phyloP scores from a whole-genome alignment of 805 yeast species.

The Wickerhamomyces rabaulensis region DNA sequence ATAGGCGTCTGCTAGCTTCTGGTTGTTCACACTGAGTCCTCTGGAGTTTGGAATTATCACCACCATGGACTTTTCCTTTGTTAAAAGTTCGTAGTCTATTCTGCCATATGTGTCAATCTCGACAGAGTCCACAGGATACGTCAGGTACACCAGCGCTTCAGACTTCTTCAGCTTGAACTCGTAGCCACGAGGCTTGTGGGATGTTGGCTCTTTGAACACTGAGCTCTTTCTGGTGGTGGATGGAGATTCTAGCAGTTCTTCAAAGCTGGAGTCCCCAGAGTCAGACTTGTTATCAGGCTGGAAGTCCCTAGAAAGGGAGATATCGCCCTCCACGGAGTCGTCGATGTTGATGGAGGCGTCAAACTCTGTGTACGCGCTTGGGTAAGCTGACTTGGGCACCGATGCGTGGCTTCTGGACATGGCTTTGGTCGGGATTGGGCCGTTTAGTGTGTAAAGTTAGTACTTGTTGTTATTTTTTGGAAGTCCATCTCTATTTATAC shows the following conservation, averaged over 20 bases:
- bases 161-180: conserved; percentile 15
- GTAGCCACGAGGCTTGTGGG: conserved; percentile 19
- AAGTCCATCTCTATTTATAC: no score
- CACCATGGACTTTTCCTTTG: conserved; percentile 23
- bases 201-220: conserved; percentile 9
- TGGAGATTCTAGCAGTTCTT: conserved; percentile 14
- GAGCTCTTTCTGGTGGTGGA: conserved; percentile 11
- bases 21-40: conserved; percentile 19
- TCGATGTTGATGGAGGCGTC: conserved; percentile 16
- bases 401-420: conserved; percentile 2
- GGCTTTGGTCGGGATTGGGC: background rate
- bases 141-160: conserved; percentile 16
- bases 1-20: conserved; percentile 23
- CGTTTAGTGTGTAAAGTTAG: no score
- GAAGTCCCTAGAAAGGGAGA: conserved; percentile 13
- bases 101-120: conserved; percentile 21
- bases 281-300: conserved; percentile 1
- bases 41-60: conserved; percentile 22
- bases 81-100: conserved; percentile 19
- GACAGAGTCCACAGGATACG: conserved; percentile 17
- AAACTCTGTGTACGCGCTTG: conserved; percentile 14
- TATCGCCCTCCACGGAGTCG: conserved; percentile 20
- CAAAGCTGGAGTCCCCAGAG: conserved; percentile 14
- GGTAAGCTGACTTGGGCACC: conserved; percentile 20
- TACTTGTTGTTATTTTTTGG: no score